Conservation (phyloP, 2,329 filamentous ascomycete genomes). For the Mariannaea elegans region DNA sequence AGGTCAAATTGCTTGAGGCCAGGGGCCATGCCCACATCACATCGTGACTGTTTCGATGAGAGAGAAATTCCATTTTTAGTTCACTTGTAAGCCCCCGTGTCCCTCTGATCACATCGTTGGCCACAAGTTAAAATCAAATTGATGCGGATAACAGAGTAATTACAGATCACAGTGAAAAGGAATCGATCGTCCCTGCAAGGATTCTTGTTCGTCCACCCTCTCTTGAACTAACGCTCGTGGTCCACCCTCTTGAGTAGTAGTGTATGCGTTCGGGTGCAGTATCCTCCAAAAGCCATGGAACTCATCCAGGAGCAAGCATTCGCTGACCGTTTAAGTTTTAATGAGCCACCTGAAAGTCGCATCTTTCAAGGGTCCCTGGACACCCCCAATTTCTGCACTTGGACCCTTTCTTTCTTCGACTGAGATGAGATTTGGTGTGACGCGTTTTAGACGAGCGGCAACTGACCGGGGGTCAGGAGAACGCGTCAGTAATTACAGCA, state of each 20-base stretch:
- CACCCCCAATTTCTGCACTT: background rate
- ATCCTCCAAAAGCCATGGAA: conserved; percentile 15
- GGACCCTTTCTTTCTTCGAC: conserved; percentile 2
- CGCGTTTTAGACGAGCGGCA: conserved; percentile 25
- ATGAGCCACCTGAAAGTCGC: conserved; percentile 37
- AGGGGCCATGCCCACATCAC: conserved; percentile 25
- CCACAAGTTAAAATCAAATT: background rate
- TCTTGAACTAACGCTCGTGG: background rate
- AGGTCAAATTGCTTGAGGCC: conserved; percentile 36
- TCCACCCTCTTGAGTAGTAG: conserved; percentile 12
- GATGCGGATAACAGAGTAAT: too few species aligned
- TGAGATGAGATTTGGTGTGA: conserved; percentile 25
- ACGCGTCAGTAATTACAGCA: background rate
- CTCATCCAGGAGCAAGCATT: too few species aligned
- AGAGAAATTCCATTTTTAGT: conserved; percentile 32
- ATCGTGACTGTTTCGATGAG: conserved; percentile 3
- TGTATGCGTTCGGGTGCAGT: background rate
- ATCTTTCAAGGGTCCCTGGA: conserved; percentile 5
- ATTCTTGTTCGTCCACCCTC: conserved; percentile 3
- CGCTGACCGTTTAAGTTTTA: conserved; percentile 25
- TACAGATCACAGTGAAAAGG: background rate
- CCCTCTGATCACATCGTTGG: conserved; percentile 2
- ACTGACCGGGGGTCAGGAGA: background rate
- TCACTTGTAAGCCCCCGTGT: conserved; percentile 13
- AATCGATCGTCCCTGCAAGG: conserved; percentile 10